Conservation (phyloP, 2,329 filamentous ascomycete species). For the Alternaria atra region DNA sequence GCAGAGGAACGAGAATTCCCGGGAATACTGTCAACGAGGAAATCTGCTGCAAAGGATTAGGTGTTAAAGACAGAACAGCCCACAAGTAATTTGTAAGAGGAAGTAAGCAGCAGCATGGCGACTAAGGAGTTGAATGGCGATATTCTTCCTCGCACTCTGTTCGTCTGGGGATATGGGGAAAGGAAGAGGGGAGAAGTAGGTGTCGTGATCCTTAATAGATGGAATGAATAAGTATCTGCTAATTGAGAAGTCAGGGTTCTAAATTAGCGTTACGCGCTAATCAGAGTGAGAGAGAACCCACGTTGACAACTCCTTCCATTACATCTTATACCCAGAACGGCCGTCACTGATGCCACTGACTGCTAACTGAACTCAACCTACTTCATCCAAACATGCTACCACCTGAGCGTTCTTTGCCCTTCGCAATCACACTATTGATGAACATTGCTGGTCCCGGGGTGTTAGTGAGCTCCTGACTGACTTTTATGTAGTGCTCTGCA, state of each 20-base stretch:
- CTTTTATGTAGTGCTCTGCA: not conserved
- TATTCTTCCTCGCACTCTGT: too few relatives aligned
- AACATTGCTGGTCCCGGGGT: not conserved
- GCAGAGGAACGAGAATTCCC: too few relatives aligned
- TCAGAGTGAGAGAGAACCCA: not conserved
- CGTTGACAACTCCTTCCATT: not conserved
- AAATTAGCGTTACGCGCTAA: not conserved
- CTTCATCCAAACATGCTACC: not conserved
- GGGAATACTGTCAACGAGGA: too few relatives aligned
- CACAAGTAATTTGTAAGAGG: too few relatives aligned
- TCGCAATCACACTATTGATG: not conserved
- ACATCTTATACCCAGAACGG: not conserved
- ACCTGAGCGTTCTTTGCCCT: not conserved
- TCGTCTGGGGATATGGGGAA: not conserved
- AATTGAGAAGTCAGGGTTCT: not conserved
- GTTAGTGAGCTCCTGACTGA: not conserved
- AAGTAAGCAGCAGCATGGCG: too few relatives aligned
- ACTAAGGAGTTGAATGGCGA: too few relatives aligned
- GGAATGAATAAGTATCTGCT: not conserved
- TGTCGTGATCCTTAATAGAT: not conserved
- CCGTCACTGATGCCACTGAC: not conserved
- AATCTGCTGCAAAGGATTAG: too few relatives aligned
- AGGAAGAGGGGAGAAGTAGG: not conserved
- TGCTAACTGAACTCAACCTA: not conserved
- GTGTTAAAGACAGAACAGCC: too few relatives aligned